Percentiles rank a stretch among this genome's conserved stretches.
These are phyloP conservation scores for Endocalyx cinctus DNA, from an alignment of 2,329 filamentous ascomycete genomes.

Conservation along the genomic window DNA sequence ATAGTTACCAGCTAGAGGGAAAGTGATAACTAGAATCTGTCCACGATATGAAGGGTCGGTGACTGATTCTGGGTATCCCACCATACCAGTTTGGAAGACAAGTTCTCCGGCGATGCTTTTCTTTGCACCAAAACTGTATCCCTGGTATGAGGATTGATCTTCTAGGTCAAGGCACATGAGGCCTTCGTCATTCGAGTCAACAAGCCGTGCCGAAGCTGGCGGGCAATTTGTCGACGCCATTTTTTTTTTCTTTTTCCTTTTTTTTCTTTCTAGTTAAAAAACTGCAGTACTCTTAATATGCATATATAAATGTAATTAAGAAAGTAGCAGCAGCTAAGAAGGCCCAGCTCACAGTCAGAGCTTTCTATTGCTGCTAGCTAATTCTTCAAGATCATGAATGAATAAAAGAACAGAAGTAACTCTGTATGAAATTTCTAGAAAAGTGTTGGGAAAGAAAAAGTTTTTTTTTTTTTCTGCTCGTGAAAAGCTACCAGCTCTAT, in stretches of 20 bases:
- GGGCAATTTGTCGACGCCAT: constrained; percentile 39
- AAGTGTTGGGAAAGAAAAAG: no score
- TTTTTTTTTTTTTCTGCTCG: not conserved
- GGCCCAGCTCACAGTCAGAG: constrained; percentile 19
- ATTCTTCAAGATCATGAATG: no score
- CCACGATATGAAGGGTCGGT: constrained; percentile 84
- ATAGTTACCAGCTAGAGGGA: constrained; percentile 95
- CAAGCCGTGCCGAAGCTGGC: constrained; percentile 59
- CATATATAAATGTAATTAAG: no score
- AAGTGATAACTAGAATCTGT: constrained; percentile 95
- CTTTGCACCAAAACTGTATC: constrained; percentile 91
- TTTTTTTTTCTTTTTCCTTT: constrained; percentile 5
- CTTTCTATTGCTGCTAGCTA: constrained; percentile 20
- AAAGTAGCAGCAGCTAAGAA: constrained; percentile 18
- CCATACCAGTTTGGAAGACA: constrained; percentile 99
- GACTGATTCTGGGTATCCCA: constrained; percentile 92
- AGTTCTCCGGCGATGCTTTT: constrained; percentile 95
- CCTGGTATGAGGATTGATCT: constrained; percentile 87
- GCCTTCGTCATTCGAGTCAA: constrained; percentile 49
- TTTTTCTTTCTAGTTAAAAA: no score
- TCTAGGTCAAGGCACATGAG: constrained; percentile 86
- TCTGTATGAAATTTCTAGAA: not conserved
- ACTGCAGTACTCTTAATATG: no score
- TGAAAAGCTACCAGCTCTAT: not conserved
- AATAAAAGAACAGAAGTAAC: no score